A percentile compares a stretch with the other conserved stretches of the same genome.
Evolutionary conservation across 352 stramenopile genomes (phyloP).

Genomic region (Peronosclerospora sorghi): DNA sequence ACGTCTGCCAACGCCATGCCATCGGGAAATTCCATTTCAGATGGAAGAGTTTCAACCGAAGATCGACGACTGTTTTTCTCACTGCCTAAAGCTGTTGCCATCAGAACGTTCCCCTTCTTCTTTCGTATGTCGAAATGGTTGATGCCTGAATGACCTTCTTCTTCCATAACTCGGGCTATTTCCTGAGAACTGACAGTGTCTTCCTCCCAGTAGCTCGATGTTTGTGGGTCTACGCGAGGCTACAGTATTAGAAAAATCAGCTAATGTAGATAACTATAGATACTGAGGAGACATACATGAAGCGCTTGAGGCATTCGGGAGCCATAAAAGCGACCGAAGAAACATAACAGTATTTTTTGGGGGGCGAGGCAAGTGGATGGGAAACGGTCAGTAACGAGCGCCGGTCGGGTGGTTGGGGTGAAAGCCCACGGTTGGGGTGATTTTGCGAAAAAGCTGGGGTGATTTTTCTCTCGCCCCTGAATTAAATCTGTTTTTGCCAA

Average conservation of each 20-base stretch:
- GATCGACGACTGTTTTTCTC: conserved; percentile 13
- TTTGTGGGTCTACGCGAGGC: conserved; percentile 54
- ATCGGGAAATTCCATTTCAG: conserved; percentile 25
- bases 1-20: conserved; percentile 37
- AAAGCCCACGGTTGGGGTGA: too few species aligned
- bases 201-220: conserved; percentile 69
- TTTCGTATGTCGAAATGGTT: conserved; percentile 25
- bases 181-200: conserved; percentile 58
- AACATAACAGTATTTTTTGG: too few species aligned
- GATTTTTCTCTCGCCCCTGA: too few species aligned
- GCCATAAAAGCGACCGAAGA: conserved; percentile 60
- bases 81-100: conserved; percentile 14
- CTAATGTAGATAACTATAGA: not conserved
- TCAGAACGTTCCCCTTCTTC: conserved; percentile 31
- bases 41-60: conserved; percentile 8
- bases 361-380: too few species aligned
- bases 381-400: too few species aligned
- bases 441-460: too few species aligned
- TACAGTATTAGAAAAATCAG: conserved; percentile 10
- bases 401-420: too few species aligned
- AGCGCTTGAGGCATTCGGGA: conserved; percentile 69
- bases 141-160: conserved; percentile 35
- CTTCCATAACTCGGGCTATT: conserved; percentile 49
- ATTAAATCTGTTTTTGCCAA: too few species aligned
- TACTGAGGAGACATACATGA: conserved; percentile 28